These are phyloP conservation scores for Boletus rubescentipes DNA, from an alignment of 768 basidiomycete genomes.

Conservation along the genomic window DNA sequence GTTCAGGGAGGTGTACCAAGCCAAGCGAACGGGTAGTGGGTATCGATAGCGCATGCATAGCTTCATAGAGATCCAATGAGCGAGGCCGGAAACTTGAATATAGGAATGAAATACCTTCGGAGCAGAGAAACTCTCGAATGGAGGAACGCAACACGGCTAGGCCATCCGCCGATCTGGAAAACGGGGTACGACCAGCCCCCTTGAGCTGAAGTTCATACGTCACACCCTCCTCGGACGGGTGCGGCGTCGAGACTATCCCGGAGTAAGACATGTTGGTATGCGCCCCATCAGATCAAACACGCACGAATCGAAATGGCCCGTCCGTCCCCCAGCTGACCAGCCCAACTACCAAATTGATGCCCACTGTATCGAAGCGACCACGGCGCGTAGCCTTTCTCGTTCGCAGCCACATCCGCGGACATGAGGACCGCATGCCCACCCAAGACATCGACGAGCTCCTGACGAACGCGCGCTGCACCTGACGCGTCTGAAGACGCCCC, in stretches of 20 bases:
- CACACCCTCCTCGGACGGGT: constrained; percentile 53
- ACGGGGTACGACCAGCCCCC: constrained; percentile 92
- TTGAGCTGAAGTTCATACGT: constrained; percentile 91
- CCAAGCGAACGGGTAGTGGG: constrained; percentile 88
- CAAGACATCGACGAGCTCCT: constrained; percentile 79
- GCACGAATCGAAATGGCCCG: constrained; percentile 84
- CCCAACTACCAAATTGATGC: constrained; percentile 87
- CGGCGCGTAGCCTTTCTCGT: constrained; percentile 43
- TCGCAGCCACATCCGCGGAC: constrained; percentile 30
- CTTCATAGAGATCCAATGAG: constrained; percentile 43
- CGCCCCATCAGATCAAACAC: constrained; percentile 16
- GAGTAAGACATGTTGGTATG: constrained; percentile 2
- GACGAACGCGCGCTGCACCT: constrained; percentile 46
- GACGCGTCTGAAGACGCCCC: constrained; percentile 1
- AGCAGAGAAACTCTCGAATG: constrained; percentile 89
- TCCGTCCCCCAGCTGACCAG: constrained; percentile 95
- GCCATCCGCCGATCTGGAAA: constrained; percentile 89
- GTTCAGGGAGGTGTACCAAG: constrained; percentile 67
- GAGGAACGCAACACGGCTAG: constrained; percentile 94
- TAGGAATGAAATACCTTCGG: constrained; percentile 59
- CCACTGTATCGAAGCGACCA: constrained; percentile 93
- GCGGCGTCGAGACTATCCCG: constrained; percentile 69
- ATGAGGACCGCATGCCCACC: constrained; percentile 75
- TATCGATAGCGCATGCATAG: constrained; percentile 77
- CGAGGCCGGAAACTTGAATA: constrained; percentile 9